Evolutionary conservation across 2,329 filamentous ascomycete species (phyloP).

Genomic region (Colletotrichum euphorbiae): DNA sequence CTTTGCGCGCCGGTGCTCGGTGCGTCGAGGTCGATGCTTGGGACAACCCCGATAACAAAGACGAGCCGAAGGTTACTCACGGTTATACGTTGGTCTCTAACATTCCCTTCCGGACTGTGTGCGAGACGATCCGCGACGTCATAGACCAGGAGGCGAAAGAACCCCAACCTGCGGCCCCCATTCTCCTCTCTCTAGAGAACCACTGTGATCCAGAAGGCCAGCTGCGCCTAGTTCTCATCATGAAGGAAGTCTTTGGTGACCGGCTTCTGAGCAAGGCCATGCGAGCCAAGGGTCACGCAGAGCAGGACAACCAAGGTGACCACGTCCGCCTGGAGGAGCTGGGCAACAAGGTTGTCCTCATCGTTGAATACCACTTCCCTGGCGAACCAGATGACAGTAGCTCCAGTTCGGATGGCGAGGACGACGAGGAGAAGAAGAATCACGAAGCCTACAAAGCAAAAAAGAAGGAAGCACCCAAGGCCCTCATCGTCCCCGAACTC

Average conservation of each 20-base stretch:
- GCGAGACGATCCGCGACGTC: constrained; percentile 72
- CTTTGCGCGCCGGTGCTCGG: constrained; percentile 71
- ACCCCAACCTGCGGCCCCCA: constrained; percentile 62
- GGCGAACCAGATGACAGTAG: constrained; percentile 59
- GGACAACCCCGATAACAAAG: constrained; percentile 70
- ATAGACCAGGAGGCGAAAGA: constrained; percentile 67
- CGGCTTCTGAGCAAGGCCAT: constrained; percentile 69
- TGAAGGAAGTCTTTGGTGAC: constrained; percentile 71
- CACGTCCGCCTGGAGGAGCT: constrained; percentile 71
- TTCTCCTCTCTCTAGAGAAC: constrained; percentile 75
- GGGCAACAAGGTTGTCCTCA: constrained; percentile 72
- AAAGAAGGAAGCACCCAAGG: constrained; percentile 59
- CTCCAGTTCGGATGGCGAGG: constrained; percentile 51
- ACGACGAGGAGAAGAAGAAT: constrained; percentile 56
- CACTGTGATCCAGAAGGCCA: constrained; percentile 72
- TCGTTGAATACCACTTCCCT: constrained; percentile 74
- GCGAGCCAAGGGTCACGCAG: constrained; percentile 65
- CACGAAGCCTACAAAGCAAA: constrained; percentile 59
- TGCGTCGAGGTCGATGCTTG: constrained; percentile 82
- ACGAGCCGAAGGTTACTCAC: constrained; percentile 78
- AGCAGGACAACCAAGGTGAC: constrained; percentile 62
- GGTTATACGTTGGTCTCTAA: constrained; percentile 76
- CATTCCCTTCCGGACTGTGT: constrained; percentile 73
- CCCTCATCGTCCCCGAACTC: constrained; percentile 71
- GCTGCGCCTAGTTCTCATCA: constrained; percentile 71